These are phyloP conservation scores for Coniochaeta sp. DNA, from an alignment of 2,329 filamentous ascomycete genomes.

Conservation along the genomic window DNA sequence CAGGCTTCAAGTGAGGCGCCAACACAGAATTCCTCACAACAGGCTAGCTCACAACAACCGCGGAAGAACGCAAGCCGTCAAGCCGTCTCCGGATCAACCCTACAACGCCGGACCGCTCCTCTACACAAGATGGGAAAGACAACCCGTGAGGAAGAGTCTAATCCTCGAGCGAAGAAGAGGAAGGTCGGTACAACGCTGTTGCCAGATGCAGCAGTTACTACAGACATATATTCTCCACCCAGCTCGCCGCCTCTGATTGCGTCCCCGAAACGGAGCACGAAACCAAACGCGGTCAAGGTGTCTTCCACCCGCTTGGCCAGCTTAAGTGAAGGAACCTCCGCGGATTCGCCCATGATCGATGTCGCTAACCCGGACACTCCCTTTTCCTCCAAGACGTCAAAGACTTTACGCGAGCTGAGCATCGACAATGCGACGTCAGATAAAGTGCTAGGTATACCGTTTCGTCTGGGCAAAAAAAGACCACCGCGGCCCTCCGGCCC, in stretches of 20 bases:
- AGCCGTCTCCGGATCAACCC: not conserved
- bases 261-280: conserved; percentile 5
- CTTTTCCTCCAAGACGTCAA: conserved; percentile 15
- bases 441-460: conserved; percentile 8
- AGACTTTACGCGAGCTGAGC: conserved; percentile 13
- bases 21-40: not conserved
- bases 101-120: not conserved
- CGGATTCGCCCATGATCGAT: conserved; percentile 10
- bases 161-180: conserved; percentile 12
- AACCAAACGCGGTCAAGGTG: conserved; percentile 5
- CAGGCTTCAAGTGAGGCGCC: not conserved
- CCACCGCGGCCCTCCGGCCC: not conserved
- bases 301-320: not conserved
- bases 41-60: not conserved
- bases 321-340: not conserved
- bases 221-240: conserved; percentile 14
- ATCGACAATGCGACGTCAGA: conserved; percentile 3
- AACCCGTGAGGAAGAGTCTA: conserved; percentile 6
- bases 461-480: conserved; percentile 12
- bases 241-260: conserved; percentile 13
- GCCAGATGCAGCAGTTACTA: conserved; percentile 7
- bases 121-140: not conserved
- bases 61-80: not conserved
- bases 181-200: conserved; percentile 11
- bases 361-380: conserved; percentile 8